A percentile compares a stretch with the other conserved stretches of the same genome.
These are phyloP conservation scores for Chlamydomonas asymmetrica DNA, from an alignment of 139 green algal species.

Conservation along the genomic window DNA sequence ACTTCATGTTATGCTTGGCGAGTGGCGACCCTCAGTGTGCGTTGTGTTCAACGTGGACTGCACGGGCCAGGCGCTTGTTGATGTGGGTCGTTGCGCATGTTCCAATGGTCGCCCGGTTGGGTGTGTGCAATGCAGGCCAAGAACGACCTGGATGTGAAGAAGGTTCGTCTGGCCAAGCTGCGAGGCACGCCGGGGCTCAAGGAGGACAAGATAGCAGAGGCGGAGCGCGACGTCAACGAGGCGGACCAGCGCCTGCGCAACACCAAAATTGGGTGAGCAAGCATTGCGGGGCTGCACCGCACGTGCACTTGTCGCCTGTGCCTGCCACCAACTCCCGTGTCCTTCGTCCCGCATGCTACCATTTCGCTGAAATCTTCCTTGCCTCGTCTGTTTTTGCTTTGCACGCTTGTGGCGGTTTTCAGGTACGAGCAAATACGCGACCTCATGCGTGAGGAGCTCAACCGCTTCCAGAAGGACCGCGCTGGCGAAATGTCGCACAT, in stretches of 20 bases:
- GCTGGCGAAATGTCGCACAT: slow-evolving; percentile 72
- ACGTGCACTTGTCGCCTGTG: too few species aligned
- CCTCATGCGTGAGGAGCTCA: slow-evolving; percentile 84
- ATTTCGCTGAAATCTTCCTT: neutral
- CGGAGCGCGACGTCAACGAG: slow-evolving; percentile 73
- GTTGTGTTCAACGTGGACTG: too few species aligned
- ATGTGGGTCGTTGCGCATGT: too few species aligned
- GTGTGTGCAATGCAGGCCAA: slow-evolving; percentile 44
- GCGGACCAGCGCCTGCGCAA: slow-evolving; percentile 58
- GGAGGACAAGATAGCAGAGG: slow-evolving; percentile 69
- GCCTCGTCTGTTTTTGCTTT: neutral
- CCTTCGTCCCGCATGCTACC: too few species aligned
- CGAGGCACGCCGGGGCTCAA: slow-evolving; percentile 74
- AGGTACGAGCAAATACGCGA: slow-evolving; percentile 60
- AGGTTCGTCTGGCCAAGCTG: slow-evolving; percentile 74
- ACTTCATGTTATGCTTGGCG: too few species aligned
- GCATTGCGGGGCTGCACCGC: neutral
- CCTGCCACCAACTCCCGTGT: too few species aligned
- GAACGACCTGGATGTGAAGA: slow-evolving; percentile 71
- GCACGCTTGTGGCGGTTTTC: slow-evolving; percentile 52
- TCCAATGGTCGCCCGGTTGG: too few species aligned
- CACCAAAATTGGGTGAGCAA: slow-evolving; percentile 26
- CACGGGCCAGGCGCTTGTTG: too few species aligned
- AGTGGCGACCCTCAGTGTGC: too few species aligned
- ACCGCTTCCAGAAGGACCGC: slow-evolving; percentile 82